Base-by-base conservation (phyloP, 805 yeast genomes). In the Ogataea paradorogensis region DNA sequence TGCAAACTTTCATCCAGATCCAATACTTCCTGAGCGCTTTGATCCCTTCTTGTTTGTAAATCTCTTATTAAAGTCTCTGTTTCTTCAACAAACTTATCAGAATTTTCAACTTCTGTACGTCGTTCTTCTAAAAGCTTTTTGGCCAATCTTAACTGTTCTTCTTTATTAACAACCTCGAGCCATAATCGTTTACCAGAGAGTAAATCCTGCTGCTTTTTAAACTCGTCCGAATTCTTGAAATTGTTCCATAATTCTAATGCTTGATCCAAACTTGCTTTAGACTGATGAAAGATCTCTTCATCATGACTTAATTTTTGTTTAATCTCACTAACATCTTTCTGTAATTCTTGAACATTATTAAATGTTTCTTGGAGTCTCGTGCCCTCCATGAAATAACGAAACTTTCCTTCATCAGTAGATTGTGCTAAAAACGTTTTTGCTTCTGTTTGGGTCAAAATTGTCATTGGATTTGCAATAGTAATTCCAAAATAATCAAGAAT, bases 381-480 rank as follows among this genome's bases (percentile, higher is more conserved):
- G 25, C 95, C 96, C 37, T 76, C 75, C 85, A 84, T 82, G 57
- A 91, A 87, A 56, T 77, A 81, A 11, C 71, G 70, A 59, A 80
- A 93, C 61, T 89, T 86, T 33, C 76, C 82, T 25, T 70, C 70
- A 43, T 86, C 84, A 4, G 86, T 73, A 4, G 93, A 78, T 23
- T 82, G 77, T 1, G 95, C 84, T 46, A 93, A 65, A 56, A 93
- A 93, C 11, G 90, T 84, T 50, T 95, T 77, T 2, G 99, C 98
- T 45, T 82, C 85, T 51, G 93, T 97, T 60, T 93, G 99, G 1
- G 95, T 87, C 35, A 93, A 69, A 54, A 93, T 85, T 2, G 95
- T 85, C 76, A 93, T 78, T 5, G 97, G 96, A 52, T 93, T 93
- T 52, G 81, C 90, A 18, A 93, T 82, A 5, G 86, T 81, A 30